These are phyloP conservation scores for Colletotrichum karsti DNA, from an alignment of 2,329 filamentous ascomycete genomes.

Conservation along the genomic window DNA sequence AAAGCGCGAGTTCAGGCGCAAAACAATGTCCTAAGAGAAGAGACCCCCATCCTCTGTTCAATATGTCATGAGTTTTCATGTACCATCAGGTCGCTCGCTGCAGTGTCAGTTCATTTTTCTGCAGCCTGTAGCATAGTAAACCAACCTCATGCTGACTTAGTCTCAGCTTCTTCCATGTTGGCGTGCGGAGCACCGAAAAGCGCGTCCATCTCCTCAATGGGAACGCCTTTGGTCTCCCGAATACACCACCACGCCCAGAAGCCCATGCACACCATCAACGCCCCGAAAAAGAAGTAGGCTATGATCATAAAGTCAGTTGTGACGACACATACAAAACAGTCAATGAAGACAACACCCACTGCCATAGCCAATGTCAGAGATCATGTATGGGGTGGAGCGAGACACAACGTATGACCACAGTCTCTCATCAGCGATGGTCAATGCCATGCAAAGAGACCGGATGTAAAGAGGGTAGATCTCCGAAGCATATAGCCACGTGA, in stretches of 20 bases:
- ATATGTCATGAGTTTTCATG: too few species aligned
- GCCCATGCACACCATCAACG: background rate
- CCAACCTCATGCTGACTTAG: background rate
- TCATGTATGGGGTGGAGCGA: slow-evolving; percentile 49
- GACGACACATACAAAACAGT: background rate
- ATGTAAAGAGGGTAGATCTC: slow-evolving; percentile 54
- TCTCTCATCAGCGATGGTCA: slow-evolving; percentile 45
- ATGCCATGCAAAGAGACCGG: slow-evolving; percentile 43
- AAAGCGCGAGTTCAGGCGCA: too few species aligned
- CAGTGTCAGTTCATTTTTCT: too few species aligned
- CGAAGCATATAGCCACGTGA: slow-evolving; percentile 52
- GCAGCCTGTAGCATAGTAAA: too few species aligned
- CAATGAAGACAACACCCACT: too few species aligned
- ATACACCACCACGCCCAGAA: slow-evolving; percentile 3
- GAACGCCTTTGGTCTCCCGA: background rate
- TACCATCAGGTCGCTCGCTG: too few species aligned
- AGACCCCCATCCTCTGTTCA: too few species aligned
- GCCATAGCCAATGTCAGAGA: slow-evolving; percentile 52
- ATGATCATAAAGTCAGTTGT: background rate
- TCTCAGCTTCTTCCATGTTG: background rate
- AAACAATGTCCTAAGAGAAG: too few species aligned
- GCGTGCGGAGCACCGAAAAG: background rate
- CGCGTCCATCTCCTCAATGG: background rate
- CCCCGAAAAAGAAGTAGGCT: background rate
- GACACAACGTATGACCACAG: slow-evolving; percentile 49